phyloP scores from a whole-genome alignment of 176 grass and related monocot genomes.

The Zizania latifolia region DNA sequence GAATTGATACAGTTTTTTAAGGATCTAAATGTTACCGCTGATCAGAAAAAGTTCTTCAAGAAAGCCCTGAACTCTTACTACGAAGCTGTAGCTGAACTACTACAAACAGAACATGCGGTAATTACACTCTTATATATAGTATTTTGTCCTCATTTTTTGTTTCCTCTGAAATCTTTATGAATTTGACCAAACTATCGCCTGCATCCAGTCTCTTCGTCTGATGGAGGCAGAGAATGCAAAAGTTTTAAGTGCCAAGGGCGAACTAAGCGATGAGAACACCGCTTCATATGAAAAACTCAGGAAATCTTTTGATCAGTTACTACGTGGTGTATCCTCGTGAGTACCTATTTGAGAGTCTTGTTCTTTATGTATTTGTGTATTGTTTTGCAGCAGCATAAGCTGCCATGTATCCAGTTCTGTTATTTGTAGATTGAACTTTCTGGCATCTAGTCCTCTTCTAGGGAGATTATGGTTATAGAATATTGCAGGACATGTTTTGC shows the following conservation, averaged over 20 bases:
- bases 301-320: conserved; percentile 90
- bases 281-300: conserved; percentile 92
- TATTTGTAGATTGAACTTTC: conserved; percentile 7
- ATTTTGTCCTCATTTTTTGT: background rate
- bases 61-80: conserved; percentile 87
- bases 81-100: conserved; percentile 83
- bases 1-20: conserved; percentile 71
- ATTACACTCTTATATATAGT: conserved; percentile 26
- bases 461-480: background rate
- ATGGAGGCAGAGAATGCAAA: conserved; percentile 96
- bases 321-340: conserved; percentile 92
- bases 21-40: conserved; percentile 78
- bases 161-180: conserved; percentile 22
- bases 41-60: conserved; percentile 98
- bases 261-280: conserved; percentile 88
- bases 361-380: conserved; percentile 5
- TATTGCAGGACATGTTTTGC: background rate
- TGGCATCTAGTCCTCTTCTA: background rate
- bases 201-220: conserved; percentile 65
- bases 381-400: background rate
- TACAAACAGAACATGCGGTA: conserved; percentile 89
- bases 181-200: conserved; percentile 6
- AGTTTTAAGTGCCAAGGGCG: conserved; percentile 87
- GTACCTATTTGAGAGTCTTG: conserved; percentile 21
- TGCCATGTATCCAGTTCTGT: background rate